Base-by-base conservation (phyloP, 495 filamentous ascomycete genomes). In the Penicillium salamii region DNA sequence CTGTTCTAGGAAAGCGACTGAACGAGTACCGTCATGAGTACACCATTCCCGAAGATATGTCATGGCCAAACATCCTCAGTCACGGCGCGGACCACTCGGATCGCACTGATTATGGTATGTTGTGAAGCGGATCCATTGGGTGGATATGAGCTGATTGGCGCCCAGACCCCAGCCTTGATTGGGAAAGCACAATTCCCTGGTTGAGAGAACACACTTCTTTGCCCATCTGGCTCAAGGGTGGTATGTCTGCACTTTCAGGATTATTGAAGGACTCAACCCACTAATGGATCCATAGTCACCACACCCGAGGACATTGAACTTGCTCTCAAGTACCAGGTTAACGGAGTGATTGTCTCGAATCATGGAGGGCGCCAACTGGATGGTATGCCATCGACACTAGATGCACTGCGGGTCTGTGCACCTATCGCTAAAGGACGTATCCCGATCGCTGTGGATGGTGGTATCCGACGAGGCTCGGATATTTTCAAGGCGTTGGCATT, bases 331-430 rank as follows among this genome's bases (percentile, higher is more conserved):
- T 61, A 68, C 41, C 88, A 87, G 39, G 82, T 93, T 12, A 85
- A 93, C 57, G 91, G 90, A 49, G 85, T 97, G 24, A 86, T 97
- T 14, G 78, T 97, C 23, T 93, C 88, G 24, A 97, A 96, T 71
- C 91, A 97, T 71, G 91, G 92, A 31, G 91, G 91, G 6, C 78
- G 91, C 11, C 91, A 97, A 70, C 86, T 97, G 33, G 91, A 97
- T 53, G 90, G 90, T 53, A 82, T 89, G 2, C 82, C 88, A 12
- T 88, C 88, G 0, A 89, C 82, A 4, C 79, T 97, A 53, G 92
- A 97, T 62, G 76, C 93, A 0, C 79, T 97, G 3, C 85, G 88
- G 7, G 90, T 91, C 69, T 88, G 91, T 14, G 93, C 95, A 79
- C 88, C 90, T 1, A 83, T 88, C 31, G 80, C 95, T 18, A 76